Base-by-base conservation (phyloP, 768 basidiomycete species). In the Collybia mongolica region DNA sequence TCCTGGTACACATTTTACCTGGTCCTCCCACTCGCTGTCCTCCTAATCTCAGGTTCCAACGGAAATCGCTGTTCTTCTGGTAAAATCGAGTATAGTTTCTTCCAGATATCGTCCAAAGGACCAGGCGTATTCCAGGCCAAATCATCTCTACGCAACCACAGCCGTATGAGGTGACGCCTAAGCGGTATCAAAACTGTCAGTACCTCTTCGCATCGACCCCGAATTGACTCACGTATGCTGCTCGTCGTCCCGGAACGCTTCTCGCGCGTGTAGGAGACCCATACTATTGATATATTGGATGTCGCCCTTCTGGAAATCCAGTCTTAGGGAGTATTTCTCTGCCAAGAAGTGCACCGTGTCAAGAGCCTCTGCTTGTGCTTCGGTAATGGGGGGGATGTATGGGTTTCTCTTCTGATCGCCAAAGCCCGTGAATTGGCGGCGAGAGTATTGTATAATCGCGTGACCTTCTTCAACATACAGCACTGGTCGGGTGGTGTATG, bases 281-380 rank as follows among this genome's bases (percentile, higher is more conserved):
- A 77, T 52, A 49, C 69, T 75, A 54, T 76, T 77, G 61, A 77
- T 75, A 56, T 75, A 77, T 54, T 77, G 75, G 28, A 77, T 74
- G 52, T 77, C 75, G 35, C 75, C 75, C 54, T 76, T 77, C 56
- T 73, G 65, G 64, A 77, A 75, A 47, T 76, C 75, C 50, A 76
- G 62, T 4, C 61, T 69, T 2, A 77, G 62, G 23, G 70, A 67
- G 54, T 70, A 70, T 48, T 73, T 73, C 53, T 75, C 72, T 2
- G 72, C 74, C 14, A 72, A 51, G 57, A 73, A 77, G 49, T 76
- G 75, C 20, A 77, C 54, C 1, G 70, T 69, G 50, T 77, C 75
- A 12, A 77, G 60, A 6, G 75, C 75, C 51, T 77, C 75, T 6
- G 75, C 75, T 48, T 77, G 75, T 17, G 71, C 74, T 55, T 77